Evolutionary conservation across 805 yeast species (phyloP), one percentile per base, ranked within the genome.

Genomic region (Nakazawaea wickerhamii): DNA sequence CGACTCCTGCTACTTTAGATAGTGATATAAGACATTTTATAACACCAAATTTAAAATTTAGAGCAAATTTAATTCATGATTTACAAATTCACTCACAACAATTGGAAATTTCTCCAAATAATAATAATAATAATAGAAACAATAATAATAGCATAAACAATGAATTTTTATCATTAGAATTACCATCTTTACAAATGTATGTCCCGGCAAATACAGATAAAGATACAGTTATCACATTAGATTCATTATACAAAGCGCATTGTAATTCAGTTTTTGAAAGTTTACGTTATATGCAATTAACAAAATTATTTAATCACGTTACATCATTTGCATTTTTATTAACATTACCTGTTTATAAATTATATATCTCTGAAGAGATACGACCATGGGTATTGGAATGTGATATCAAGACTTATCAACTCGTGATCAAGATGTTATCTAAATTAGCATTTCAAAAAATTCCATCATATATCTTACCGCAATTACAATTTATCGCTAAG

Each of bases 341-440:
- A 41, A 77, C 89, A 0, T 67, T 77, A 0, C 84, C 84, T 3
- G 83, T 80, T 31, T 74, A 71, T 54, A 74, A 74, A 50, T 61
- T 86, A 18, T 74, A 80, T 54, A 67, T 67, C 5, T 64, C 73
- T 9, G 73, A 73, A 11, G 59, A 63, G 5, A 52, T 79, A 11
- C 52, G 67, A 4, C 70, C 70, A 13, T 87, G 95, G 95, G 70
- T 84, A n/a, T 52, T 68, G 25, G 63, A 72, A 36, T 83, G 88
- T 55, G 95, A 88, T 57, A 53, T 71, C 46, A 64, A 73, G n/a
- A 71, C 81, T 61, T 84, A 81, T 60, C 65, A 64, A 32, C 54
- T 67, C 3, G 61, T 73, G 55, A 66, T 81, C 18, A 75, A 73
- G 49, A 71, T 81, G 73, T 60, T 87, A 48, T 71, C 81, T 4